Base-by-base conservation (phyloP, 139 green algal genomes). In the Volvox reticuliferus region DNA sequence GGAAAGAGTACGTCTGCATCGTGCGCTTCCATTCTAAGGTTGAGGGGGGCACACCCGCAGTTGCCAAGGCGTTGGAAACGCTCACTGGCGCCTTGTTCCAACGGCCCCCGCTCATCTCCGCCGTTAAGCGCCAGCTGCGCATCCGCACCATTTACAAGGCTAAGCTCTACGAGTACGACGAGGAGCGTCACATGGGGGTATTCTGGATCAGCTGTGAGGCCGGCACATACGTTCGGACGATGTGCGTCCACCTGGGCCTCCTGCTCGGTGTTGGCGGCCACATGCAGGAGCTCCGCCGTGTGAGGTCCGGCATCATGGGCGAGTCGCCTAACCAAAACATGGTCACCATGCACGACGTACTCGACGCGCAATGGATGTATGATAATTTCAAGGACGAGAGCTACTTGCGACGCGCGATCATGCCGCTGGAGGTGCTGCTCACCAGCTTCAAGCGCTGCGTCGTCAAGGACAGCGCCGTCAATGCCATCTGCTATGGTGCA, bases 291-390 rank as follows among this genome's bases (percentile, higher is more conserved):
- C 96, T 99, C 90, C 96, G 98, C 12, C 96, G 98, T n/a, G 96
- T 99, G 71, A 95, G 98, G 12, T 98, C 95, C 0, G 98, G 98
- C 80, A 99, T 99, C 89, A 94, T 99, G 94, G 97, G 97, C n/a
- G 98, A 99, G 94, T 76, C 84, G n/a, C 50, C 0, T 1, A 77
- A 69, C 44, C 95, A 99, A 89, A 99, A 99, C 95, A 98, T 99
- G 97, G 97, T 99, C 22, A 99, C 98, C n/a, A 99, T 99, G 98
- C 98, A 99, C 91, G 98, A 99, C 95, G 87, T 99, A 65, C 94
- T 99, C 63, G 98, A 99, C 91, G 98, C 98, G 30, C 96, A 99
- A 94, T 99, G 96, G 96, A 30, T 95, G 67, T 97, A 97, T 87
- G 98, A 99, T 95, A 99, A 99, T 91, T 95, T 96, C 89, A 96